phyloP scores from a whole-genome alignment of 495 filamentous ascomycete genomes.

The Bryoglossum gracile region DNA sequence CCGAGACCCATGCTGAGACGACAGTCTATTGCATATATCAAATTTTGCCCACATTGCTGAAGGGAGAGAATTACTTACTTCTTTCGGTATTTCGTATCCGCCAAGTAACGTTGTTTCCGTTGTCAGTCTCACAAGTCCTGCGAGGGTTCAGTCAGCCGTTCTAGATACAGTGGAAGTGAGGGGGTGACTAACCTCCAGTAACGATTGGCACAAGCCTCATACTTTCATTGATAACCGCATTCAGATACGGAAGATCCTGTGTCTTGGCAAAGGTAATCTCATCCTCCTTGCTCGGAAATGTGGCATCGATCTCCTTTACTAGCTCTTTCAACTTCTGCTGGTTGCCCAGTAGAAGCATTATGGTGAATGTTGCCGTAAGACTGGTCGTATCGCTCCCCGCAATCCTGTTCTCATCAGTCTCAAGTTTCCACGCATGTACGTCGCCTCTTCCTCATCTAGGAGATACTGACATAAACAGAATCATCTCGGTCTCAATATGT shows the following conservation, averaged over 20 bases:
- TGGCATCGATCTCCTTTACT: constrained; percentile 6
- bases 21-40: constrained; percentile 1
- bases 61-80: constrained; percentile 4
- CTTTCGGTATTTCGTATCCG: constrained; percentile 14
- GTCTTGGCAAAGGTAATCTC: constrained; percentile 14
- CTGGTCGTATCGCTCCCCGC: constrained; percentile 16
- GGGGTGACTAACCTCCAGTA: too few species aligned
- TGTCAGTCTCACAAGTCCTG: constrained; percentile 9
- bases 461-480: constrained; percentile 15
- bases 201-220: too few species aligned
- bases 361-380: constrained; percentile 9
- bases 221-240: constrained; percentile 17
- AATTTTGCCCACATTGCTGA: background rate
- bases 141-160: too few species aligned
- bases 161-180: too few species aligned
- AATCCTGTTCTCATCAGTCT: constrained; percentile 2
- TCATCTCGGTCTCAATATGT: constrained; percentile 18
- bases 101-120: constrained; percentile 6
- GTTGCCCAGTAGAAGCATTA: constrained; percentile 14
- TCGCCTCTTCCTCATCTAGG: background rate
- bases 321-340: constrained; percentile 9
- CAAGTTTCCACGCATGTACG: background rate
- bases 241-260: constrained; percentile 14
- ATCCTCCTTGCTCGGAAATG: constrained; percentile 6
- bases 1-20: constrained; percentile 7